Evolutionary conservation across 2,329 filamentous ascomycete genomes (phyloP).

Genomic region (Aspergillus texensis): DNA sequence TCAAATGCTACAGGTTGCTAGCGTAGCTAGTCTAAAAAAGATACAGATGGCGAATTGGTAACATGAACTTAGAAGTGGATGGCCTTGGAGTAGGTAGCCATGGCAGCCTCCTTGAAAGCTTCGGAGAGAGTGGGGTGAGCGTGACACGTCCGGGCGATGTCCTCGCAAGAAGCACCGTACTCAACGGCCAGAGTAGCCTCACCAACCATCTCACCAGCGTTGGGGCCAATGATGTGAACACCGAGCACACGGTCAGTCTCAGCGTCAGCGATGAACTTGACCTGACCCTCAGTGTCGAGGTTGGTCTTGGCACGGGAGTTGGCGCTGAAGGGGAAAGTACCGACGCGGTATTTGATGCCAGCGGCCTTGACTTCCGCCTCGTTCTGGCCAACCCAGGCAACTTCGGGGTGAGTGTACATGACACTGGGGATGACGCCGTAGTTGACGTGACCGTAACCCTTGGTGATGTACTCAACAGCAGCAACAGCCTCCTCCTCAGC

Average conservation of each 20-base stretch:
- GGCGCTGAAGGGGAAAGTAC: constrained; percentile 94
- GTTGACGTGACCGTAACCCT: constrained; percentile 98
- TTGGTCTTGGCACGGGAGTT: constrained; percentile 99
- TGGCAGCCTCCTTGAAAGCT: constrained; percentile 99
- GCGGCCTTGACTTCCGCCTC: constrained; percentile 92
- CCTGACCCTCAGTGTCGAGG: constrained; percentile 89
- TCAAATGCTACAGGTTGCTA: constrained; percentile 43
- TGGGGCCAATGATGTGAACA: constrained; percentile 93
- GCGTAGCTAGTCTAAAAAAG: constrained; percentile 38
- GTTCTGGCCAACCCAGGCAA: constrained; percentile 97
- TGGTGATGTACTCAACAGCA: constrained; percentile 94
- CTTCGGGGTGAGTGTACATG: constrained; percentile 99
- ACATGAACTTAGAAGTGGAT: constrained; percentile 77
- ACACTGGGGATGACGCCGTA: constrained; percentile 96
- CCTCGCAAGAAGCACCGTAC: constrained; percentile 94
- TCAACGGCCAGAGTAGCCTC: constrained; percentile 94
- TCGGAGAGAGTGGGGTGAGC: constrained; percentile 95
- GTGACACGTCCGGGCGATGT: constrained; percentile 92
- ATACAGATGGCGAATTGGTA: constrained; percentile 21
- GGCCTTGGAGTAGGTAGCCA: constrained; percentile 93
- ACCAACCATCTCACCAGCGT: constrained; percentile 99
- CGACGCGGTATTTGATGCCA: constrained; percentile 88
- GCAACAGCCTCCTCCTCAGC: constrained; percentile 97
- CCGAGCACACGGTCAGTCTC: constrained; percentile 95
- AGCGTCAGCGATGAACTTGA: constrained; percentile 95